Evolutionary conservation across 2,329 filamentous ascomycete species (phyloP), one percentile per base, ranked within the genome.

Genomic region (Paecilomyces variotii): DNA sequence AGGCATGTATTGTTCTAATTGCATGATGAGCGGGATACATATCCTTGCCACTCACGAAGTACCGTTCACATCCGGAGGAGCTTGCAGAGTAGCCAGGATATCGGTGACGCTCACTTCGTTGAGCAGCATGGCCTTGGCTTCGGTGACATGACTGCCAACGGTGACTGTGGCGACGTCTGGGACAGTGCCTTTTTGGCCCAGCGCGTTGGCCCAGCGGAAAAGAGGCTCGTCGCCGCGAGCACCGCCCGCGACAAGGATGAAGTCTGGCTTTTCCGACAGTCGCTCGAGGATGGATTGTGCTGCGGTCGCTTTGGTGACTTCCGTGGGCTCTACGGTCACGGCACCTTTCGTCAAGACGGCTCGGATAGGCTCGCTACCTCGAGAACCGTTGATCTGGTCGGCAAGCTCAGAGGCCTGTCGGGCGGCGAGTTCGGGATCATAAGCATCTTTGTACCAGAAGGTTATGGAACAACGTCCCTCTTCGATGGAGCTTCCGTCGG

Each of bases 331-430:
- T 11, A 97, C 90, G 27, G 90, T 82, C 54, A 97, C 87, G 45
- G 86, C 87, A 50, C 89, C 85, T 58, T 91, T 87, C n/a, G 90
- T 80, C 2, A 89, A 88, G 25, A 96, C 84, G 14, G 93, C 91
- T 65, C 90, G 90, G 19, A 97, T 89, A 51, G 86, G 83, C 72
- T 94, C 89, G 59, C 83, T 84, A 68, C 91, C 88, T 69, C 90
- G 94, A 0, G 90, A 88, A 68, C 95, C 91, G 71, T 96, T 97
- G 79, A 97, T 93, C 68, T 96, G 92, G 63, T 90, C 91, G 0
- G 90, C 90, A 68, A 91, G 93, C 68, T 97, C 93, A 34, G 87
- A 88, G 0, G 91, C 91, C 67, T 91, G 89, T n/a, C 90, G 86
- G 60, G 84, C 80, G 0, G 92, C 91, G 30, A 84, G 82, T 60